These are phyloP conservation scores for Debaryomyces prosopidis DNA, from an alignment of 805 yeast genomes.

Conservation along the genomic window DNA sequence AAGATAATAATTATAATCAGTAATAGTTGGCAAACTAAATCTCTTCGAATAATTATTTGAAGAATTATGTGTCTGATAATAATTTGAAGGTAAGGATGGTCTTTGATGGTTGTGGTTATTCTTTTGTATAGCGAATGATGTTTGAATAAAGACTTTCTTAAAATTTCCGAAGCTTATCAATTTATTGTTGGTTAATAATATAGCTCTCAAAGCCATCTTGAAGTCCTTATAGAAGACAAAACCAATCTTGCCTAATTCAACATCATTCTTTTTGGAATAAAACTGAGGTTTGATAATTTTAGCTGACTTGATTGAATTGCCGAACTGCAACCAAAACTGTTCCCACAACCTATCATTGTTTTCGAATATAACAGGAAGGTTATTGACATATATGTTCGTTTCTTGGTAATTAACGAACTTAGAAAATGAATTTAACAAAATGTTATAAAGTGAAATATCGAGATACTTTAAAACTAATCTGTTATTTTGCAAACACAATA, in stretches of 20 bases:
- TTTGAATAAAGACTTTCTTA: constrained; percentile 28
- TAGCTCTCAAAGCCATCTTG: constrained; percentile 63
- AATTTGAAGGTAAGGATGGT: constrained; percentile 1
- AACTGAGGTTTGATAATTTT: constrained; percentile 44
- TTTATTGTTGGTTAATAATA: constrained; percentile 51
- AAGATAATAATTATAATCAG: constrained; percentile 1
- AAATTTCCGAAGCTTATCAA: constrained; percentile 20
- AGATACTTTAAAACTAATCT: constrained; percentile 6
- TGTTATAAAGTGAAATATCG: constrained; percentile 8
- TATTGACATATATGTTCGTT: constrained; percentile 71
- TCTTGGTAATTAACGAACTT: constrained; percentile 50
- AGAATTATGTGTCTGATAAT: constrained; percentile 3
- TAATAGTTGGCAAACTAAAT: constrained; percentile 4
- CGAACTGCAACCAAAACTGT: constrained; percentile 40
- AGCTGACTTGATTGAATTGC: constrained; percentile 36
- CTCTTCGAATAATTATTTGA: constrained; percentile 6
- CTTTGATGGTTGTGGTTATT: background rate
- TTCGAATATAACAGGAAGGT: constrained; percentile 53
- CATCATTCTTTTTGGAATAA: constrained; percentile 20
- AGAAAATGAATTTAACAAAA: constrained; percentile 13
- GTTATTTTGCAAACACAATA: constrained; percentile 1
- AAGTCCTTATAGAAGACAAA: constrained; percentile 63
- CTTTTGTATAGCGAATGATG: constrained; percentile 44
- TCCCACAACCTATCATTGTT: constrained; percentile 52
- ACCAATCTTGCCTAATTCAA: constrained; percentile 43